Evolutionary conservation across 2,329 filamentous ascomycete species (phyloP).

Genomic region (Cladophialophora chaetospira): DNA sequence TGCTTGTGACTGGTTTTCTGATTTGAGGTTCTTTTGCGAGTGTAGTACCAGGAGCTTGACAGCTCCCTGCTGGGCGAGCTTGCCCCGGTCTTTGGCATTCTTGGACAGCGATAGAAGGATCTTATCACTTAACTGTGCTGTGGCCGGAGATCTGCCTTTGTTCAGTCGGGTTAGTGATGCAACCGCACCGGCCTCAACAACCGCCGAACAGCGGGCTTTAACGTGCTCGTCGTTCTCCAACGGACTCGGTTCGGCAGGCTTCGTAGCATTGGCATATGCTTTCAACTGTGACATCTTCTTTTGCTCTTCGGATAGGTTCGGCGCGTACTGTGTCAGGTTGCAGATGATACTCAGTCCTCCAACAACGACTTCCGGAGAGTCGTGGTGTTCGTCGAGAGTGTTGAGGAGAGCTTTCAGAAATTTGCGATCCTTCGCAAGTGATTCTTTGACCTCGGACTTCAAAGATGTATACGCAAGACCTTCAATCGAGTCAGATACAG

Average conservation of each 20-base stretch:
- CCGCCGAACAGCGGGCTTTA: conserved; percentile 69
- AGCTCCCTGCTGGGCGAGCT: conserved; percentile 90
- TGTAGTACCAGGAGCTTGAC: conserved; percentile 78
- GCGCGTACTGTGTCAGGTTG: conserved; percentile 81
- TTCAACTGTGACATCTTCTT: conserved; percentile 90
- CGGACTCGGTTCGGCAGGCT: conserved; percentile 63
- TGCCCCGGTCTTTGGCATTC: conserved; percentile 71
- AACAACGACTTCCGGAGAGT: conserved; percentile 74
- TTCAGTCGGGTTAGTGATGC: conserved; percentile 75
- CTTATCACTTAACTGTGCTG: conserved; percentile 70
- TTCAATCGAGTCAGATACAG: conserved; percentile 78
- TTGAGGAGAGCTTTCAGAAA: conserved; percentile 71
- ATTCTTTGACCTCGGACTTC: conserved; percentile 81
- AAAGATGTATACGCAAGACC: conserved; percentile 90
- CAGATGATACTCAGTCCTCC: conserved; percentile 82
- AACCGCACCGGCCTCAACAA: conserved; percentile 77
- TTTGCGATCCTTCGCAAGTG: conserved; percentile 66
- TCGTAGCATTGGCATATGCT: conserved; percentile 86
- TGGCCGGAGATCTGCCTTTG: conserved; percentile 69
- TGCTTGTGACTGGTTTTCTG: conserved; percentile 35
- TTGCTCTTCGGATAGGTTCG: conserved; percentile 80
- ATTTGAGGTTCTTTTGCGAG: conserved; percentile 45
- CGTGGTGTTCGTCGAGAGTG: conserved; percentile 49
- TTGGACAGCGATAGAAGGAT: conserved; percentile 78
- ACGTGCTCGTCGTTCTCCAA: conserved; percentile 78